phyloP scores from a whole-genome alignment of 78 protist species.

The Trichosphaerium sp. region DNA sequence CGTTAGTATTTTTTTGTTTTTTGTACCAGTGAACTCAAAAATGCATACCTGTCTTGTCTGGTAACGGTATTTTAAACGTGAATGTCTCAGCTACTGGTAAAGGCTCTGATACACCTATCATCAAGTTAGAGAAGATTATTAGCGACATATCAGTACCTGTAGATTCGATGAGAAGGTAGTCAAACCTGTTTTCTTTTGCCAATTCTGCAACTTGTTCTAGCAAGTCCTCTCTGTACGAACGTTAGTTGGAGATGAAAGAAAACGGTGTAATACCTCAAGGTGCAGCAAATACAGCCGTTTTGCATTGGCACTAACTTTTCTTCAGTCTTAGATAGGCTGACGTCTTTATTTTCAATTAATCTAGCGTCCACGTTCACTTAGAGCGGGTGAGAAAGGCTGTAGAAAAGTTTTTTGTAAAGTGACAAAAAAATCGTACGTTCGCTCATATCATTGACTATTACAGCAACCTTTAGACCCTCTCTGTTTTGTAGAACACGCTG shows the following conservation, averaged over 20 bases:
- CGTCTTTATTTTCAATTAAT: slow-evolving; percentile 20
- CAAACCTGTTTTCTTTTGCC: slow-evolving; percentile 29
- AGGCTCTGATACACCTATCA: slow-evolving; percentile 65
- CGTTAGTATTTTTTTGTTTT: no score
- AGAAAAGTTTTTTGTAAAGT: neutral
- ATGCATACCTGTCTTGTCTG: neutral
- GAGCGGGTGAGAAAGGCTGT: neutral
- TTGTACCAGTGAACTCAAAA: no score
- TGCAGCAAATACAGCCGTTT: slow-evolving; percentile 84
- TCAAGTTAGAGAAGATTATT: neutral
- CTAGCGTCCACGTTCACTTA: slow-evolving; percentile 74
- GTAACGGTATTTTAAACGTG: slow-evolving; percentile 41
- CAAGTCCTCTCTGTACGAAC: slow-evolving; percentile 59
- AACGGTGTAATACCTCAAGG: slow-evolving; percentile 1
- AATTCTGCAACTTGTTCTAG: slow-evolving; percentile 48
- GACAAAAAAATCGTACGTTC: no score
- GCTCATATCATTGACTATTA: no score
- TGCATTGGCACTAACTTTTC: slow-evolving; percentile 65
- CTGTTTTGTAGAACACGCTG: neutral
- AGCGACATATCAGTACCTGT: slow-evolving; percentile 15
- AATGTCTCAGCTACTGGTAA: slow-evolving; percentile 83
- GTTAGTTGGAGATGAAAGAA: neutral
- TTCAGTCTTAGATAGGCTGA: neutral
- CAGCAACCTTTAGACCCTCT: no score
- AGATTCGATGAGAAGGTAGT: slow-evolving; percentile 29